phyloP scores from a whole-genome alignment of 768 basidiomycete species.

The Mycena filopes region DNA sequence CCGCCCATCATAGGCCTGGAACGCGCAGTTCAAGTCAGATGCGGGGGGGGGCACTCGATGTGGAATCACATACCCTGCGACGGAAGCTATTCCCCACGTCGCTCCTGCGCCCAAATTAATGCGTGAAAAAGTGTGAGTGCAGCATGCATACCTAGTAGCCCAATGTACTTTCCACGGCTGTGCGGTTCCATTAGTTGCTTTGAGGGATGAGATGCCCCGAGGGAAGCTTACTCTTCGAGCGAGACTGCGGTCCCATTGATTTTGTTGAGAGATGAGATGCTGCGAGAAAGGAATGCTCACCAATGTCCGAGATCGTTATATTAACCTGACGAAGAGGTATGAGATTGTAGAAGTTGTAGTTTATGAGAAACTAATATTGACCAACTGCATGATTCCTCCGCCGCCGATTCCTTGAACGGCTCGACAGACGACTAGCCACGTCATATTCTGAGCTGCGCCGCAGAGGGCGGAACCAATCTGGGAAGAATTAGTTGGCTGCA shows the following conservation, averaged over 20 bases:
- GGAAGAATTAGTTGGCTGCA: neutral
- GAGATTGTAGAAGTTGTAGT: too few species aligned
- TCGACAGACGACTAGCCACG: conserved; percentile 79
- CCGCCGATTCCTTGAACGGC: conserved; percentile 89
- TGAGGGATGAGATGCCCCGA: too few species aligned
- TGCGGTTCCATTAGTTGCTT: too few species aligned
- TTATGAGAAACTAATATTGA: too few species aligned
- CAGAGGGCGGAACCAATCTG: conserved; percentile 85
- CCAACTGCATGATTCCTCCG: conserved; percentile 81
- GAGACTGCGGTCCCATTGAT: too few species aligned
- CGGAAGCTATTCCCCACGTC: conserved; percentile 76
- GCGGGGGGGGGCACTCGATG: neutral
- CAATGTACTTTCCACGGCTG: conserved; percentile 83
- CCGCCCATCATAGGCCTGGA: conserved; percentile 84
- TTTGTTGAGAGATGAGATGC: too few species aligned
- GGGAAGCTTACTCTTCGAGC: conserved; percentile 68
- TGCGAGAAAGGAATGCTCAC: too few species aligned
- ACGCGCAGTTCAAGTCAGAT: conserved; percentile 64
- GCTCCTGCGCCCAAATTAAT: conserved; percentile 45
- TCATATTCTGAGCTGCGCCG: conserved; percentile 83
- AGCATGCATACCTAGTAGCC: conserved; percentile 59
- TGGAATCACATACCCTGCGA: conserved; percentile 39
- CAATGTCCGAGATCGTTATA: conserved; percentile 86
- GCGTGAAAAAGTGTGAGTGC: neutral
- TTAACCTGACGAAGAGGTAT: conserved; percentile 54